Percentiles rank a stretch among this genome's conserved stretches.
These are phyloP conservation scores for Pseudopyricularia javanii DNA, from an alignment of 2,329 filamentous ascomycete species.

Conservation along the genomic window DNA sequence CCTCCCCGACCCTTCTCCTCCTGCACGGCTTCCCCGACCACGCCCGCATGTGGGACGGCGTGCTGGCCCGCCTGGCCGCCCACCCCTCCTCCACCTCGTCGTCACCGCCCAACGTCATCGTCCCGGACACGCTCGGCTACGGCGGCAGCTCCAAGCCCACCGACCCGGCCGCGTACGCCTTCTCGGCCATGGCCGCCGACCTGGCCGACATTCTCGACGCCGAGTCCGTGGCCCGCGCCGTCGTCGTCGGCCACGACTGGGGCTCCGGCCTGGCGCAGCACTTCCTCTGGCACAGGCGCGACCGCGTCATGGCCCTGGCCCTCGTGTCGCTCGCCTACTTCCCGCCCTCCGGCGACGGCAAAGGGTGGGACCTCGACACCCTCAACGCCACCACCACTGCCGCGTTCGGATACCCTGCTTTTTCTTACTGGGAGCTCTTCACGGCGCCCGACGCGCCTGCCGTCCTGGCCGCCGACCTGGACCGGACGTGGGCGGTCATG, in stretches of 20 bases:
- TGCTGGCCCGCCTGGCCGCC: slow-evolving; percentile 26
- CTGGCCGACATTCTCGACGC: slow-evolving; percentile 24
- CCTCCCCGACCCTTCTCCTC: slow-evolving; percentile 23
- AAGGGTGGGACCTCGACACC: slow-evolving; percentile 21
- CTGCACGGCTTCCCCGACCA: slow-evolving; percentile 38
- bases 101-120: slow-evolving; percentile 19
- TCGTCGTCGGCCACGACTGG: slow-evolving; percentile 38
- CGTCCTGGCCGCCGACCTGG: slow-evolving; percentile 23
- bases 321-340: slow-evolving; percentile 29
- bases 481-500: slow-evolving; percentile 20
- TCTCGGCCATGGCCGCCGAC: slow-evolving; percentile 22
- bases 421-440: slow-evolving; percentile 34
- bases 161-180: slow-evolving; percentile 21
- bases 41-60: slow-evolving; percentile 27
- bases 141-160: slow-evolving; percentile 26
- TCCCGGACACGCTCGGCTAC: slow-evolving; percentile 25
- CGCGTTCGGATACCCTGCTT: slow-evolving; percentile 21
- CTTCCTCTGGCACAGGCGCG: slow-evolving; percentile 25
- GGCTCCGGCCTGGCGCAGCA: slow-evolving; percentile 25
- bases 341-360: slow-evolving; percentile 13
- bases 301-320: slow-evolving; percentile 25
- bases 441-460: slow-evolving; percentile 19
- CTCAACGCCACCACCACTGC: slow-evolving; percentile 17
- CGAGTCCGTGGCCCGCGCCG: slow-evolving; percentile 19
- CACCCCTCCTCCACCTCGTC: neutral